Percentiles rank a stretch among this genome's conserved stretches.
phyloP scores from a whole-genome alignment of 2,329 filamentous ascomycete species.

The Paecilomyces dactylethromorphus region DNA sequence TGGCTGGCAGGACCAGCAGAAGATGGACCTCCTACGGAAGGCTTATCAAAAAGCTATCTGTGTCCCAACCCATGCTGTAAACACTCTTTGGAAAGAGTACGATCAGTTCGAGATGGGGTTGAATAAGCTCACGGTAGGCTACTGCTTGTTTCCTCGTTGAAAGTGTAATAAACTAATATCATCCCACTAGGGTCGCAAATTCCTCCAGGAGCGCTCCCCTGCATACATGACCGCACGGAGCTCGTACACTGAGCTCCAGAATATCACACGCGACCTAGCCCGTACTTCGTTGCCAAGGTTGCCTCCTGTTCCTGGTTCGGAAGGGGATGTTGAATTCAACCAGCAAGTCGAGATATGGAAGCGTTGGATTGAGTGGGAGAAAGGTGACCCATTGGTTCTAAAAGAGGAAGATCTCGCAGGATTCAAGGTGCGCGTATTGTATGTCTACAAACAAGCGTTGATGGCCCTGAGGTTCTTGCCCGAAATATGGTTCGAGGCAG shows the following conservation, averaged over 20 bases:
- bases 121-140: slow-evolving; percentile 76
- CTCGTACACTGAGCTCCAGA: slow-evolving; percentile 83
- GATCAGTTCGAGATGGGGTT: slow-evolving; percentile 91
- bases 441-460: slow-evolving; percentile 86
- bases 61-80: slow-evolving; percentile 76
- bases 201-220: slow-evolving; percentile 85
- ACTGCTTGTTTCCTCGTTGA: not conserved
- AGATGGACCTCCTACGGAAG: slow-evolving; percentile 89
- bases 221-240: slow-evolving; percentile 94
- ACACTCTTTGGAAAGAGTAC: slow-evolving; percentile 92
- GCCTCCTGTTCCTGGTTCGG: slow-evolving; percentile 77
- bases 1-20: slow-evolving; percentile 94
- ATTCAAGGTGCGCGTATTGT: slow-evolving; percentile 73
- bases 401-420: slow-evolving; percentile 70
- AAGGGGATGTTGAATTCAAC: slow-evolving; percentile 76
- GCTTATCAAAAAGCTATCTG: slow-evolving; percentile 86
- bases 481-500: slow-evolving; percentile 90
- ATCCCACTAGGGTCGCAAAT: slow-evolving; percentile 71
- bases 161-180: slow-evolving; percentile 5
- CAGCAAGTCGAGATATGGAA: slow-evolving; percentile 87
- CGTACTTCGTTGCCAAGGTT: slow-evolving; percentile 73
- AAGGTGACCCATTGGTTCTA: slow-evolving; percentile 80
- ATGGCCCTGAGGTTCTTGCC: slow-evolving; percentile 95
- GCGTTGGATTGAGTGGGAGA: slow-evolving; percentile 92
- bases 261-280: slow-evolving; percentile 69